phyloP scores from a whole-genome alignment of 306 rosid genomes.

The Fragaria ananassa region DNA sequence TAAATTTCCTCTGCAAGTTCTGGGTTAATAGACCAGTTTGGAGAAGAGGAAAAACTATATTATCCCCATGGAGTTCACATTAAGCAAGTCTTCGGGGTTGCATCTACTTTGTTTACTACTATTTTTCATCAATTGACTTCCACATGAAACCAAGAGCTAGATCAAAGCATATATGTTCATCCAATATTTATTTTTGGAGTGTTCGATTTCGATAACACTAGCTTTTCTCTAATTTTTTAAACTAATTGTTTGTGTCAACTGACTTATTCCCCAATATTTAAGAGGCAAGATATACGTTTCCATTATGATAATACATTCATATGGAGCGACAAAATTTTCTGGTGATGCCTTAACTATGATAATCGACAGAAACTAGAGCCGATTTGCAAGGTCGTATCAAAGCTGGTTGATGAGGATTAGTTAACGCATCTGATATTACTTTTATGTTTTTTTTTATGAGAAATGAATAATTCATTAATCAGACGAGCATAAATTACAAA shows the following conservation, averaged over 20 bases:
- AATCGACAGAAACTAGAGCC: too few relatives aligned
- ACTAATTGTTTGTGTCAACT: background rate
- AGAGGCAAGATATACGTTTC: too few relatives aligned
- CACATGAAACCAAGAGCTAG: background rate
- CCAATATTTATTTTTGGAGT: background rate
- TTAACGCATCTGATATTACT: too few relatives aligned
- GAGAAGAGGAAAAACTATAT: background rate
- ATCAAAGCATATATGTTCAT: background rate
- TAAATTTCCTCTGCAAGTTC: slow-evolving; percentile 1
- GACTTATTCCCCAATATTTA: background rate
- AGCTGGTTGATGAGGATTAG: too few relatives aligned
- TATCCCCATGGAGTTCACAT: background rate
- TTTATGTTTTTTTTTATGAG: too few relatives aligned
- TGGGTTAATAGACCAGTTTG: background rate
- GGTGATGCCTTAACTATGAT: background rate
- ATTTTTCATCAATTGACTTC: background rate
- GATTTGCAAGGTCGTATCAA: too few relatives aligned
- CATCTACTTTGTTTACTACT: background rate
- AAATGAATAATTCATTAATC: too few relatives aligned
- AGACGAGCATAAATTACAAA: too few relatives aligned
- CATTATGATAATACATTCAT: background rate
- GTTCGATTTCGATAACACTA: background rate
- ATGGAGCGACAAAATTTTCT: background rate
- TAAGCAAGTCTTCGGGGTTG: background rate
- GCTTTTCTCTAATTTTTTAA: background rate